phyloP scores from a whole-genome alignment of 148 eudicot species.

The Simmondsia chinensis region DNA sequence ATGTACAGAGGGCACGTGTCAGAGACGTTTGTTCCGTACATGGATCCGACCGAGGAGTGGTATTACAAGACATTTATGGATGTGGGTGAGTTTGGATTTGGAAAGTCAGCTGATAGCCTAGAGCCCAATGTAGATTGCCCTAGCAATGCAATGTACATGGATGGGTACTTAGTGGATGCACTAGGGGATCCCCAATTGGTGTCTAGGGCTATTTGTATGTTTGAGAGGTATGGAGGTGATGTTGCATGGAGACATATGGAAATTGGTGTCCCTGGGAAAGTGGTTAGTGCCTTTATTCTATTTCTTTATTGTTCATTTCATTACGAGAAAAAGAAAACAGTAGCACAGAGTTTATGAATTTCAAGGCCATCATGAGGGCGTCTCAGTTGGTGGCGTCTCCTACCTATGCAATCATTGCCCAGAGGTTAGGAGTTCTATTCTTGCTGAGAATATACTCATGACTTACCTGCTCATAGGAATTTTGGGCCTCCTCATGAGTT shows the following conservation, averaged over 20 bases:
- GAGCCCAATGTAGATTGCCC: slow-evolving; percentile 64
- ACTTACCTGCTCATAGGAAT: no score
- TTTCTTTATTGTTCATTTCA: neutral
- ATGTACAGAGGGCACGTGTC: slow-evolving; percentile 79
- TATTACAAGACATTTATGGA: slow-evolving; percentile 76
- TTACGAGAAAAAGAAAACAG: no score
- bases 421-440: no score
- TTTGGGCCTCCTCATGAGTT: no score
- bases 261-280: slow-evolving; percentile 67
- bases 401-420: no score
- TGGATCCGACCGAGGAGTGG: slow-evolving; percentile 82
- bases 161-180: slow-evolving; percentile 57
- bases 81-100: slow-evolving; percentile 79
- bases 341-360: no score
- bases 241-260: slow-evolving; percentile 85
- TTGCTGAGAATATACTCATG: no score
- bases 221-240: slow-evolving; percentile 58
- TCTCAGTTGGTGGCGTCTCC: no score
- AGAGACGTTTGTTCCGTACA: slow-evolving; percentile 85
- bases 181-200: slow-evolving; percentile 42
- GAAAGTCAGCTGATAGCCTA: slow-evolving; percentile 48
- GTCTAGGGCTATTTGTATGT: slow-evolving; percentile 49
- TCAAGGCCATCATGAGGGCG: no score
- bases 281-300: slow-evolving; percentile 27
- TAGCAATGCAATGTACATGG: slow-evolving; percentile 43